phyloP scores from a whole-genome alignment of 805 yeast species.

The Nakazawaea wyomingensis region DNA sequence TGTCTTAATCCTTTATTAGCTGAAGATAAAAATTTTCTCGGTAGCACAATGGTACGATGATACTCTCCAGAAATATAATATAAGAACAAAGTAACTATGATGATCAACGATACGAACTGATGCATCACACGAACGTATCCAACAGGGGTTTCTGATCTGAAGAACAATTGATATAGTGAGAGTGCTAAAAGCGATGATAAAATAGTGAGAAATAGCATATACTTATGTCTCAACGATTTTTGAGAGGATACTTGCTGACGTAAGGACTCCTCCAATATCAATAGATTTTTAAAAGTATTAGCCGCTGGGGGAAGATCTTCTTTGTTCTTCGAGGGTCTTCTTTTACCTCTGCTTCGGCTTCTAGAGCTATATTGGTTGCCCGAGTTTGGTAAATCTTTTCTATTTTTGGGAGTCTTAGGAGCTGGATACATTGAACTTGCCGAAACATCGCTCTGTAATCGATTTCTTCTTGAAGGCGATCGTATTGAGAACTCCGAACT shows the following conservation, averaged over 20 bases:
- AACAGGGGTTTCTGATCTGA: slow-evolving; percentile 15
- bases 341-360: slow-evolving; percentile 21
- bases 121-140: slow-evolving; percentile 33
- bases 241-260: slow-evolving; percentile 78
- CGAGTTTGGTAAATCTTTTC: background rate
- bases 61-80: slow-evolving; percentile 90
- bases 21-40: slow-evolving; percentile 71
- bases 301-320: slow-evolving; percentile 46
- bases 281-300: slow-evolving; percentile 72
- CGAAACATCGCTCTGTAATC: slow-evolving; percentile 7
- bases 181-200: slow-evolving; percentile 34
- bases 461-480: slow-evolving; percentile 6
- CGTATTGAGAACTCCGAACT: slow-evolving; percentile 13
- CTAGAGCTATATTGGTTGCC: slow-evolving; percentile 10
- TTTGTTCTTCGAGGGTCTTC: slow-evolving; percentile 18
- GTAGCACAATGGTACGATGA: slow-evolving; percentile 74
- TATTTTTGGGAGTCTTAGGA: slow-evolving; percentile 3
- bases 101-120: slow-evolving; percentile 56
- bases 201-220: slow-evolving; percentile 47
- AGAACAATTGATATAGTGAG: slow-evolving; percentile 30
- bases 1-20: slow-evolving; percentile 88
- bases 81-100: slow-evolving; percentile 61
- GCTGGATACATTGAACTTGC: background rate
- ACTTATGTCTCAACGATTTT: slow-evolving; percentile 56
- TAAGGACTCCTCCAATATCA: slow-evolving; percentile 81